These are phyloP conservation scores for Poa pratensis DNA, from an alignment of 176 grass and related monocot species.

Conservation along the genomic window DNA sequence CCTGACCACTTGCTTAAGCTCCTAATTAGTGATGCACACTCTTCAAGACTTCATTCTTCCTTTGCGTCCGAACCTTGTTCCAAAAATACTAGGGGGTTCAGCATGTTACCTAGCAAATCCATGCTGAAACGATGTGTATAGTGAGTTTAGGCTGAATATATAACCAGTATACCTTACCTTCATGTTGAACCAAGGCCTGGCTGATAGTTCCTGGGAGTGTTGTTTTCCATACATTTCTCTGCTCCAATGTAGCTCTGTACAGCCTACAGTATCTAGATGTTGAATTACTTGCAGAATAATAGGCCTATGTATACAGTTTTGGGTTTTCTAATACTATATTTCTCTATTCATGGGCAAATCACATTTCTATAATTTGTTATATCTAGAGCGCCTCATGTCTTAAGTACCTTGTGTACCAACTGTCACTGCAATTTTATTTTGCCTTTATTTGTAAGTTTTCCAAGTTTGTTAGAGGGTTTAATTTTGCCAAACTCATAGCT, in stretches of 20 bases:
- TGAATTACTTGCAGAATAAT: no score
- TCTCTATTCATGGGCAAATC: no score
- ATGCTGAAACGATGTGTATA: constrained; percentile 27
- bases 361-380: no score
- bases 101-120: constrained; percentile 1
- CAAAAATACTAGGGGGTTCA: constrained; percentile 60
- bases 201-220: constrained; percentile 17
- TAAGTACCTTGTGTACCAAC: no score
- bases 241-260: constrained; percentile 21
- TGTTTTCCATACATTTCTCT: constrained; percentile 35
- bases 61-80: constrained; percentile 72
- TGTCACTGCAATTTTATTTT: no score
- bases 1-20: neutral
- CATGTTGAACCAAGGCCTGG: neutral
- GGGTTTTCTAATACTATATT: no score
- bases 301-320: no score
- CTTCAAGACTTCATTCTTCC: constrained; percentile 80
- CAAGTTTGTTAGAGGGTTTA: neutral
- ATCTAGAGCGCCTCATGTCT: no score
- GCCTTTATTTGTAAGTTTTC: neutral
- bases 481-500: neutral
- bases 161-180: constrained; percentile 21
- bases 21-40: constrained; percentile 40
- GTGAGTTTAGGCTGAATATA: constrained; percentile 38
- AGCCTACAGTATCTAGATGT: no score